Evolutionary conservation across 1,139 yeast species (phyloP).

Genomic region (Hansenula lynferdii): DNA sequence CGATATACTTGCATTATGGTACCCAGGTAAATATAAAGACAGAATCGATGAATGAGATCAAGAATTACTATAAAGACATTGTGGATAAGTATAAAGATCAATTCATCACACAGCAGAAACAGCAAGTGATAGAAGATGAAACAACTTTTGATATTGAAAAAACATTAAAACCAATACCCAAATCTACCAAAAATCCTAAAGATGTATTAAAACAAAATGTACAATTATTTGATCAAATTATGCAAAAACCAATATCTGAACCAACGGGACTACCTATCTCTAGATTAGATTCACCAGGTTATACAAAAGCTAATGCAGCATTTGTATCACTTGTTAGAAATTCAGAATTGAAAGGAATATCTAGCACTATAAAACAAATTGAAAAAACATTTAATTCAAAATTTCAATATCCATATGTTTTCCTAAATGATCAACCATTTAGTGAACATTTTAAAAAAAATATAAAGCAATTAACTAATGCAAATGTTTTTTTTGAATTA

Average conservation of each 20-base stretch:
- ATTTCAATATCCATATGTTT: constrained; percentile 76
- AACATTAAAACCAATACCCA: constrained; percentile 1
- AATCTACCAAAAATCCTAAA: constrained; percentile 11
- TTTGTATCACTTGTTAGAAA: constrained; percentile 68
- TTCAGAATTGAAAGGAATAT: constrained; percentile 45
- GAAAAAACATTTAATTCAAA: constrained; percentile 64
- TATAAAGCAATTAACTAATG: constrained; percentile 33
- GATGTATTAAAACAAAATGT: constrained; percentile 33
- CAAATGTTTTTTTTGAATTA: constrained; percentile 53
- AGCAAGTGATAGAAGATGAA: background rate
- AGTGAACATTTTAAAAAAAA: constrained; percentile 45
- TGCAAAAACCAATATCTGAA: constrained; percentile 13
- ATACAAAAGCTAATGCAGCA: constrained; percentile 50
- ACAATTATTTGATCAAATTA: constrained; percentile 29
- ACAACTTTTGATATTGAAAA: background rate
- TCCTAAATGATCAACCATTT: constrained; percentile 68
- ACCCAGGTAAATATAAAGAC: too few relatives aligned
- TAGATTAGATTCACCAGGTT: constrained; percentile 5
- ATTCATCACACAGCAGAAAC: too few relatives aligned
- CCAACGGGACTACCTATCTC: constrained; percentile 4
- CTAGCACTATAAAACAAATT: constrained; percentile 49
- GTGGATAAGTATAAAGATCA: background rate
- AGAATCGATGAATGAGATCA: too few relatives aligned
- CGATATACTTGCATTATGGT: too few relatives aligned
- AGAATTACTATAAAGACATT: background rate